Base-by-base conservation (phyloP, 2,329 filamentous ascomycete genomes). In the Gaeumannomyces tritici region DNA sequence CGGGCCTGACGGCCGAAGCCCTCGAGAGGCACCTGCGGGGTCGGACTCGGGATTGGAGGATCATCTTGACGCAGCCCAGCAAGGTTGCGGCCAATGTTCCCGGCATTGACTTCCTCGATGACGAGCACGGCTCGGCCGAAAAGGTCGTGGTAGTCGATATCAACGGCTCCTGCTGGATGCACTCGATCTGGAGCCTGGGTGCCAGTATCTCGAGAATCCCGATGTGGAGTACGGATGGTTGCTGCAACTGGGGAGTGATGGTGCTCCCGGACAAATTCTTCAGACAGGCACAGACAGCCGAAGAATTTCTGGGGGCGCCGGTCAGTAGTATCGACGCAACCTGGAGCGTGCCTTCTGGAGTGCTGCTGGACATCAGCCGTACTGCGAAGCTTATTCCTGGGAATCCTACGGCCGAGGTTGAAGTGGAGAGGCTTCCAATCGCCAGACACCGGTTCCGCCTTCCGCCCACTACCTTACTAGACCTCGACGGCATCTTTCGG, bases 121-220 rank as follows among this genome's bases (percentile, higher is more conserved):
- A 82, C 63, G 65, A 71, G 1, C 55, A 73, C 1, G 83, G 83
- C 1, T 67, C 77, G 2, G 83, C 81, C 2, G 76, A 80, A 6
- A 80, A 78, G 64, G 68, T 85, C 1, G 75, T 77, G 28, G 82
- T 79, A 1, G 70, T 83, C 28, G 83, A 85, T 57, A 80, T 85
- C 54, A 68, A 70, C 13, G 83, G 80, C 1, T 70, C 66, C 12
- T 67, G 77, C 7, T 85, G 80, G 78, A 64, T 84, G 15, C 73
- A 82, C 55, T 74, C 82, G 56, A 83, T 86, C 18, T 85, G 82
- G 82, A 75, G 73, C 47, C 63, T 73, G 47, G 70, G 70, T 12
- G 62, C 59, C 18, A 68, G 68, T 1, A 55, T 74, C 18, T 66
- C 69, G 4, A 66, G 77, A 21, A n/a, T 29, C 57, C 47, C 57